Evolutionary conservation across 352 stramenopile species (phyloP).

Genomic region (Nothophytophthora sp.): DNA sequence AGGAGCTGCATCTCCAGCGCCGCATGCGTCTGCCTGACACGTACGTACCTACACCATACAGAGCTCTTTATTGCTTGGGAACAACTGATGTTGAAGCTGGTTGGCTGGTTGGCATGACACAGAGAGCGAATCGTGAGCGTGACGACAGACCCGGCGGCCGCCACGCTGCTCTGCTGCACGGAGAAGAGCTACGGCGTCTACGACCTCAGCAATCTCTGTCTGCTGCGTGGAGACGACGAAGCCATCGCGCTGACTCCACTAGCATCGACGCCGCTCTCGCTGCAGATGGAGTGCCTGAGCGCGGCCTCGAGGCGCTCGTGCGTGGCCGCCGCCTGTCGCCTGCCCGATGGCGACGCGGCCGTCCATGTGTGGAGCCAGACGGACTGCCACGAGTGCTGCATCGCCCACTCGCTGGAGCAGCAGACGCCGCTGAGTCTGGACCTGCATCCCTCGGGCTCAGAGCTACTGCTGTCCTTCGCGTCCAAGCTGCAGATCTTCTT

Average conservation of each 20-base stretch:
- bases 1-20: constrained; percentile 70
- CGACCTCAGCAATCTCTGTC: constrained; percentile 71
- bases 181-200: constrained; percentile 62
- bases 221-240: constrained; percentile 70
- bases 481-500: constrained; percentile 65
- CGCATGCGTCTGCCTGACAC: constrained; percentile 53
- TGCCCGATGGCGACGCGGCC: constrained; percentile 37
- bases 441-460: constrained; percentile 54
- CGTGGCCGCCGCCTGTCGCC: constrained; percentile 46
- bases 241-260: constrained; percentile 41
- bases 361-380: constrained; percentile 67
- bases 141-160: constrained; percentile 45
- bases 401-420: constrained; percentile 49
- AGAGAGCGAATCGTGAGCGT: constrained; percentile 52
- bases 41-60: constrained; percentile 42
- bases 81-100: background rate
- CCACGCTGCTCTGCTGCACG: constrained; percentile 63
- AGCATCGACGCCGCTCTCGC: constrained; percentile 47
- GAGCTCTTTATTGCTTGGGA: background rate
- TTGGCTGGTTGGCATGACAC: background rate
- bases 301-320: constrained; percentile 43
- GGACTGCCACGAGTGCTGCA: constrained; percentile 60
- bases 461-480: constrained; percentile 52
- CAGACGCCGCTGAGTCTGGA: constrained; percentile 49
- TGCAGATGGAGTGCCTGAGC: constrained; percentile 39